Conservation (phyloP, 176 grass and related monocot genomes). For the Cenchrus fungigraminus region DNA sequence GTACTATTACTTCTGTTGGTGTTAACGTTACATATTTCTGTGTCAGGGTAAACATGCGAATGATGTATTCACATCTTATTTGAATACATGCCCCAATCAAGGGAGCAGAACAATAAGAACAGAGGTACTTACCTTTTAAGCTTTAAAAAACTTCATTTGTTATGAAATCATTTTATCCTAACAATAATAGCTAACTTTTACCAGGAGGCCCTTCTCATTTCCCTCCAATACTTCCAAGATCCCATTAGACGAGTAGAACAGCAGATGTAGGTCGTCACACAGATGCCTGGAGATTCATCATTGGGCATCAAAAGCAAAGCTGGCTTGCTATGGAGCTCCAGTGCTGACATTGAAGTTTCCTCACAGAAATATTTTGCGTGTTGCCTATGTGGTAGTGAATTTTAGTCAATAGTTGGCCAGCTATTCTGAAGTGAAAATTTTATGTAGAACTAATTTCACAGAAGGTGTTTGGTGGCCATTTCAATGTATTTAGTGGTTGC, state of each 20-base stretch:
- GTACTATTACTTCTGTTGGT: constrained; percentile 13
- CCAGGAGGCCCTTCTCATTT: constrained; percentile 93
- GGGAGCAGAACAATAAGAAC: constrained; percentile 99
- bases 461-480: not conserved
- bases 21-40: constrained; percentile 23
- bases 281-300: not conserved
- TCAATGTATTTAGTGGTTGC: not conserved
- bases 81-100: constrained; percentile 94
- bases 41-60: constrained; percentile 64
- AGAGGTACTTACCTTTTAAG: constrained; percentile 62
- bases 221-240: constrained; percentile 86
- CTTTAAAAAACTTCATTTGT: constrained; percentile 15
- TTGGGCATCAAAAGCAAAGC: not conserved
- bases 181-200: constrained; percentile 35
- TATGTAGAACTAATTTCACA: not conserved
- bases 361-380: not conserved
- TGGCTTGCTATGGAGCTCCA: not conserved
- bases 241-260: constrained; percentile 60
- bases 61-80: constrained; percentile 81
- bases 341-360: not conserved
- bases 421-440: not conserved
- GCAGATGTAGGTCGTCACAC: constrained; percentile 13
- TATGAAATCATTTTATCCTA: constrained; percentile 24
- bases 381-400: not conserved
- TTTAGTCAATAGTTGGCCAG: not conserved